Base-by-base conservation (phyloP, 345 rosid species). In the Moringa oleifera region DNA sequence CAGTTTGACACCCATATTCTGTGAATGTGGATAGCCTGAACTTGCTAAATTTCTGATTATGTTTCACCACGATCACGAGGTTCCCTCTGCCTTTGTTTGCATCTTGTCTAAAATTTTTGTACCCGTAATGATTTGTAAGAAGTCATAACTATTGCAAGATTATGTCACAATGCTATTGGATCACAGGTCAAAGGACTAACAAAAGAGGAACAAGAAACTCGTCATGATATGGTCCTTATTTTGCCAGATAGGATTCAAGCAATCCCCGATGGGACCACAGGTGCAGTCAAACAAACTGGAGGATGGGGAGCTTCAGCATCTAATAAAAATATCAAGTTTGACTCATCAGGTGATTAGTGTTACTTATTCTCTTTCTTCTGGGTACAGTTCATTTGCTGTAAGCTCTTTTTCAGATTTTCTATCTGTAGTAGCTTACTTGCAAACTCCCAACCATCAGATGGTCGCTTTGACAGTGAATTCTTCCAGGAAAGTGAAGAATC, bases 171-270 rank as follows among this genome's bases (percentile, higher is more conserved):
- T 52, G 25, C 7, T 55, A 19, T n/a, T 52, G 54, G 24, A 22
- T 70, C 49, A 60, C 73, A 89, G 97, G 86, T 84, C 23, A 93
- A 85, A 80, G 90, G 97, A 61, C 79, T 84, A 46, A 75, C 96
- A 0, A 80, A 77, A 63, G 85, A 87, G 61, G 97, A 84, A 23
- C 76, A 73, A 69, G 73, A 78, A 37, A 66, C 81, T 15, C 88
- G 90, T 4, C 53, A 56, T 6, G 97, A 93, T 52, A 57, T 84
- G 46, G 90, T 90, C 71, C 77, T 87, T 63, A 67, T 71, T 0
- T 25, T 87, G 51, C 81, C 88, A 0, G 87, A 85, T 53, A 86
- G 87, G 83, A 79, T 89, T 63, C 75, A 84, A 69, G 83, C 68
- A 15, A 78, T 89, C 76, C 90, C 88, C 20, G 94, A 87, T 68